Conservation (phyloP, 257 asterid species). For the Solanum chaucha region DNA sequence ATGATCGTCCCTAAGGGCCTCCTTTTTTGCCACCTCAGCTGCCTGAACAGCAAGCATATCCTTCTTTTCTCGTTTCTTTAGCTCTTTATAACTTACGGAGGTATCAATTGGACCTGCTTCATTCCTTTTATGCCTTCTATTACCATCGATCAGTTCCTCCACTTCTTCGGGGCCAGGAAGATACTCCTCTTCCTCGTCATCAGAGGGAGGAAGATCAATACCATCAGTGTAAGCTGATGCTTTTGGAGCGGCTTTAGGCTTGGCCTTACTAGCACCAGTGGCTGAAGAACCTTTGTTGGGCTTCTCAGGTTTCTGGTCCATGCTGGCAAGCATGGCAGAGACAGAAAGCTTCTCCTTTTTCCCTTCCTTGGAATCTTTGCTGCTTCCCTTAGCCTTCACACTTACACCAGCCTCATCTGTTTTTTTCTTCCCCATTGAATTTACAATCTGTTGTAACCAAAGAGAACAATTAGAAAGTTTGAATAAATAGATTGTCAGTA, state of each 20-base stretch:
- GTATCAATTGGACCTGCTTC: conserved; percentile 28
- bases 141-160: conserved; percentile 14
- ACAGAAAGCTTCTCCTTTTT: conserved; percentile 42
- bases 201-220: conserved; percentile 54
- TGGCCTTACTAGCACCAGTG: conserved; percentile 28
- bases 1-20: conserved; percentile 60
- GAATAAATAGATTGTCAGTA: neutral
- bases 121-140: conserved; percentile 19
- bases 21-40: conserved; percentile 41
- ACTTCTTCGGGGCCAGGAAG: conserved; percentile 18
- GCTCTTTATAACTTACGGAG: conserved; percentile 31
- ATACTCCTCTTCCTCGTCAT: conserved; percentile 43
- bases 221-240: conserved; percentile 36
- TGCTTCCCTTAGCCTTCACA: conserved; percentile 39
- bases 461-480: neutral
- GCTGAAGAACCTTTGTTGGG: conserved; percentile 38
- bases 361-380: conserved; percentile 28
- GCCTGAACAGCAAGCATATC: conserved; percentile 42
- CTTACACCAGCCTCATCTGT: conserved; percentile 35
- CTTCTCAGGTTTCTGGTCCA: conserved; percentile 55
- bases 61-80: conserved; percentile 55
- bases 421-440: conserved; percentile 56
- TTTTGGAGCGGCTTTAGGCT: conserved; percentile 39
- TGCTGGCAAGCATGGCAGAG: conserved; percentile 50
- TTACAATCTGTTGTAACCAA: neutral